Percentiles rank a stretch among this genome's conserved stretches.
These are phyloP conservation scores for Suhomyces choctaworum DNA, from an alignment of 1,139 yeast species.

Conservation along the genomic window DNA sequence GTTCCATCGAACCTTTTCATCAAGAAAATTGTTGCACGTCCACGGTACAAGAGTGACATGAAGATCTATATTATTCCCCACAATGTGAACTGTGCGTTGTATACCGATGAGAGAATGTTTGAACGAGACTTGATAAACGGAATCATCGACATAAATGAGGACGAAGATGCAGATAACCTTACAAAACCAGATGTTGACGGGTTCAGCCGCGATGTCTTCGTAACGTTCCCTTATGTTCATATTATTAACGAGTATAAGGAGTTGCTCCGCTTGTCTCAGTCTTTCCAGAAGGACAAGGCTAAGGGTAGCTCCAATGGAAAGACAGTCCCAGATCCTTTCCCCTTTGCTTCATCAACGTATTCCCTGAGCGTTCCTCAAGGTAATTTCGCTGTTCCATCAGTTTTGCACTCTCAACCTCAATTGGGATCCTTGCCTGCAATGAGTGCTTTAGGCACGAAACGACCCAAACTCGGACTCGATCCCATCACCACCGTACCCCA, in stretches of 20 bases:
- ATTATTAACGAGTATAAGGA: conserved; percentile 21
- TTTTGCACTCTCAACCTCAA: too few relatives aligned
- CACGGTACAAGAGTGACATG: conserved; percentile 54
- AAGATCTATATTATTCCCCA: conserved; percentile 40
- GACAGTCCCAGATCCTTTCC: too few relatives aligned
- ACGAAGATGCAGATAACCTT: conserved; percentile 5
- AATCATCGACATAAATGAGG: conserved; percentile 31
- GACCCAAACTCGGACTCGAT: too few relatives aligned
- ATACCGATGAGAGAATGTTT: conserved; percentile 51
- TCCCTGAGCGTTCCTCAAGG: too few relatives aligned
- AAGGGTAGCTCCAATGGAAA: too few relatives aligned
- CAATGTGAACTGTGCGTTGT: conserved; percentile 37
- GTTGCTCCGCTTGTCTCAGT: conserved; percentile 11
- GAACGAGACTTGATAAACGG: conserved; percentile 54
- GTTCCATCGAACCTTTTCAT: conserved; percentile 48
- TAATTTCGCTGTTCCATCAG: too few relatives aligned
- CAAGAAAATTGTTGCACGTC: conserved; percentile 50
- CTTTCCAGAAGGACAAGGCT: conserved; percentile 4
- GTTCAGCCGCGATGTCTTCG: conserved; percentile 17
- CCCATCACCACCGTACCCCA: too few relatives aligned
- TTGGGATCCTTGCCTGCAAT: too few relatives aligned
- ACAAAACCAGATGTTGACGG: conserved; percentile 7
- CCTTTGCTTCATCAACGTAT: too few relatives aligned
- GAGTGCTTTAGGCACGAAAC: too few relatives aligned
- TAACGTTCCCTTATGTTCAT: conserved; percentile 28